phyloP scores from a whole-genome alignment of 345 rosid species.

The Crucihimalaya himalaica region DNA sequence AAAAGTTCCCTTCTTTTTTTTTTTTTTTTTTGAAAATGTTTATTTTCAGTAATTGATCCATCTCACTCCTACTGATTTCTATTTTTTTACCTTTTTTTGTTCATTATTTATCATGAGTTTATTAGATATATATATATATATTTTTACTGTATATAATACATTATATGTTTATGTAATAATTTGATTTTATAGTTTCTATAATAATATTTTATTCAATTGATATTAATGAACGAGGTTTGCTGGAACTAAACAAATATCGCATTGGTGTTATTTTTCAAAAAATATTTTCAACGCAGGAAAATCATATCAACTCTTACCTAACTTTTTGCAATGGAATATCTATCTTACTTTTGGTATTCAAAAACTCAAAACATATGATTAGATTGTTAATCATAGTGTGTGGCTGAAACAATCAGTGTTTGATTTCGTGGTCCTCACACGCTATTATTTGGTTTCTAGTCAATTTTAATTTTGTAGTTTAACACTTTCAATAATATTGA shows the following conservation, averaged over 20 bases:
- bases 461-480: background rate
- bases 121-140: too few species aligned
- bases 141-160: too few species aligned
- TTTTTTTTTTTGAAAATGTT: too few species aligned
- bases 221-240: too few species aligned
- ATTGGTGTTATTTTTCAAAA: too few species aligned
- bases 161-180: too few species aligned
- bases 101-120: background rate
- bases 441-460: slow-evolving; percentile 5
- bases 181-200: too few species aligned
- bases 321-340: background rate
- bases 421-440: slow-evolving; percentile 39
- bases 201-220: too few species aligned
- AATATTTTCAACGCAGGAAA: background rate
- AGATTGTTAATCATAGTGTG: slow-evolving; percentile 17
- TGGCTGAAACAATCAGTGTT: background rate
- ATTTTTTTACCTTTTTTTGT: background rate
- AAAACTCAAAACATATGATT: background rate
- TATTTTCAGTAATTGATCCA: background rate
- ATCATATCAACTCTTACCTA: background rate
- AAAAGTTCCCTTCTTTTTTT: background rate
- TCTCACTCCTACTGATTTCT: background rate
- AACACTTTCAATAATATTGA: background rate
- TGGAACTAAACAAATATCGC: too few species aligned
- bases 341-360: background rate